Percentiles rank a stretch among this genome's conserved stretches.
These are phyloP conservation scores for Eragrostis curvula DNA, from an alignment of 176 grass and related monocot genomes.

Conservation along the genomic window DNA sequence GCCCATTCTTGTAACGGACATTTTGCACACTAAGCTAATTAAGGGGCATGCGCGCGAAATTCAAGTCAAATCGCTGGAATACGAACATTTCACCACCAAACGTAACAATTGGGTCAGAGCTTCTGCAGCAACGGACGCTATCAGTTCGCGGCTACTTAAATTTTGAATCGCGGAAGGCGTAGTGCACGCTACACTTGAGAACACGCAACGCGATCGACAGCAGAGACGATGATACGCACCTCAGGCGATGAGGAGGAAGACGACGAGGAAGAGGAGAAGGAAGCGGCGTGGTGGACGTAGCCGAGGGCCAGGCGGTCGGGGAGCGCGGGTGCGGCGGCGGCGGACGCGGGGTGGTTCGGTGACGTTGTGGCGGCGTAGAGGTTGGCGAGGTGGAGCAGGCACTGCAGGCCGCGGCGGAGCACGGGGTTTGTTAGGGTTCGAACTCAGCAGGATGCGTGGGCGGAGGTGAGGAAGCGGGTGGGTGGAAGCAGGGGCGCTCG, in stretches of 20 bases:
- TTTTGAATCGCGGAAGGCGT: background rate
- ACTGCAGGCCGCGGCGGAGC: conserved; percentile 45
- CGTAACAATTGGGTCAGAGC: background rate
- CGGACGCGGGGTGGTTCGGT: conserved; percentile 1
- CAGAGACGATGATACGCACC: conserved; percentile 46
- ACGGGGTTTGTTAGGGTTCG: conserved; percentile 18
- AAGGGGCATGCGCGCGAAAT: background rate
- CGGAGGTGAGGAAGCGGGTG: background rate
- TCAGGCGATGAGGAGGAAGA: conserved; percentile 53
- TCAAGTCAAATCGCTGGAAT: background rate
- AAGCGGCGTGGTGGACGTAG: conserved; percentile 58
- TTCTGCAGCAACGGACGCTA: background rate
- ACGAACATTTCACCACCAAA: background rate
- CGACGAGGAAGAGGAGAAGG: background rate
- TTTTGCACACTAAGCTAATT: background rate
- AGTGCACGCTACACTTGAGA: background rate
- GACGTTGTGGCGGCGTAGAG: conserved; percentile 63
- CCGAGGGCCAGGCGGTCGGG: conserved; percentile 73
- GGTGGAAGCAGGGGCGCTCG: background rate
- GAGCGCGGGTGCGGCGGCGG: conserved; percentile 38
- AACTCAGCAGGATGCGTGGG: background rate
- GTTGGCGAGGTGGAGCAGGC: conserved; percentile 83
- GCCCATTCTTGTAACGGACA: background rate
- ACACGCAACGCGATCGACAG: background rate
- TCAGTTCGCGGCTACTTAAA: background rate